Base-by-base conservation (phyloP, 179 eudicot genomes). In the Nepenthes alata region DNA sequence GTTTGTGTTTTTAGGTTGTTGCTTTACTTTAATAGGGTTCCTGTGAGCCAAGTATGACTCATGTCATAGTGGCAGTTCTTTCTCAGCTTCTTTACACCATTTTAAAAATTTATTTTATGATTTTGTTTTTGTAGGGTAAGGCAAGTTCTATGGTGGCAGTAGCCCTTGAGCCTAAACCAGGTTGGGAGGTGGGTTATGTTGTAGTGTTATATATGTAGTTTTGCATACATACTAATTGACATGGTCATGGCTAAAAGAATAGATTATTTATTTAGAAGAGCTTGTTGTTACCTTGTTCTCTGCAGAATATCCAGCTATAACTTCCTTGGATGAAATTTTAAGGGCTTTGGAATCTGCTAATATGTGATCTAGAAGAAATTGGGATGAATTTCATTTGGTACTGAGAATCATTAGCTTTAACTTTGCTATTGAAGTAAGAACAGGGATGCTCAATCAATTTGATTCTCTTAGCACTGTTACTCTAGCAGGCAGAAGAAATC, bases 121-220 rank as follows among this genome's bases (percentile, higher is more conserved):
- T 47, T 25, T 25, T 63, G 8, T 57, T 16, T 59, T 57, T 38
- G 59, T 60, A 94, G 99, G 95, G 99, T 6, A 94, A 81, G 78
- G 97, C 89, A 67, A 94, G 99, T 75, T 87, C 89, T 74, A 94
- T 94, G 97, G 89, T 80, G 56, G 97, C 97, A 57, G 86, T 69
- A 61, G 96, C 95, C 65, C 93, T 94, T 68, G 81, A 71, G 58
- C 99, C 99, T 65, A 72, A 85, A 73, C 95, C 99, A 41, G 95
- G 84, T 64, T 94, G 99, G 99, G 78, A 87, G 95, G 99, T 93
- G 52, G 71, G 83, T 74, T 57, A 15, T 52, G 41, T 48, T 39
- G 0, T 51, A 13, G 14, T 55, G 48, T 49, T 9, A 53, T 62
- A 9, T 3, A 37, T 25, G 2, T 58, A 7, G 48, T 58, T 55